Conservation (phyloP, 2,329 filamentous ascomycete genomes). For the Myrmaecium sp. region DNA sequence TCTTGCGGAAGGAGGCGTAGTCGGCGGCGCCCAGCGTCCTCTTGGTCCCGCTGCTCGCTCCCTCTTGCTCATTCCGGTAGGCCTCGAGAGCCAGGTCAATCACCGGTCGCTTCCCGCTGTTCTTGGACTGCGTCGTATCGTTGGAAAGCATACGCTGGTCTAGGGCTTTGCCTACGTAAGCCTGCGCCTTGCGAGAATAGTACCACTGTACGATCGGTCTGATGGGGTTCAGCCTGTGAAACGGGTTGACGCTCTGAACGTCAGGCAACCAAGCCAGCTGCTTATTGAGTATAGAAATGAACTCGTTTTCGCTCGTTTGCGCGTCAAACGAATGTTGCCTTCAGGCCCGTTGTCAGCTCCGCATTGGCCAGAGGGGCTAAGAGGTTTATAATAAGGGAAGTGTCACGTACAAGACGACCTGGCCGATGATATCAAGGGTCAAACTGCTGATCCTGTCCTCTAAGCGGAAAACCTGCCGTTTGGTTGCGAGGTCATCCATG, state of each 20-base stretch:
- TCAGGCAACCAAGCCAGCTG: too few species aligned
- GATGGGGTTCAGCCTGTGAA: slow-evolving; percentile 11
- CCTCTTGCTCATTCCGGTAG: slow-evolving; percentile 11
- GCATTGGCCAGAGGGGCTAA: too few species aligned
- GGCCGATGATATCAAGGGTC: slow-evolving; percentile 14
- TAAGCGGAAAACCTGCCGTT: slow-evolving; percentile 11
- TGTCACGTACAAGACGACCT: slow-evolving; percentile 8
- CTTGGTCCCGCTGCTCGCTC: slow-evolving; percentile 4
- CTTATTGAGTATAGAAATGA: slow-evolving; percentile 11
- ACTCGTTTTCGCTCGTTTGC: slow-evolving; percentile 10
- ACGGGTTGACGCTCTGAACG: too few species aligned
- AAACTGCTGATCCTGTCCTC: slow-evolving; percentile 10
- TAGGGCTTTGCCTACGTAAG: slow-evolving; percentile 7
- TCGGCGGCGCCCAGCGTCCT: slow-evolving; percentile 17
- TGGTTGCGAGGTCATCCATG: slow-evolving; percentile 8
- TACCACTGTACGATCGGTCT: slow-evolving; percentile 13
- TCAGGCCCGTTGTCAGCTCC: slow-evolving; percentile 7
- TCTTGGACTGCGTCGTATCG: not conserved
- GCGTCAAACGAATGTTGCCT: slow-evolving; percentile 7
- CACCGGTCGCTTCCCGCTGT: not conserved
- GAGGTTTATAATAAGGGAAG: too few species aligned
- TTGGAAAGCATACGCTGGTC: slow-evolving; percentile 6
- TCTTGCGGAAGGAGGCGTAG: slow-evolving; percentile 11
- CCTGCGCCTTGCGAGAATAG: slow-evolving; percentile 13
- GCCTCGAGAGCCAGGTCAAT: slow-evolving; percentile 4